These are phyloP conservation scores for Trichothecium roseum DNA, from an alignment of 2,329 filamentous ascomycete genomes.

Conservation along the genomic window DNA sequence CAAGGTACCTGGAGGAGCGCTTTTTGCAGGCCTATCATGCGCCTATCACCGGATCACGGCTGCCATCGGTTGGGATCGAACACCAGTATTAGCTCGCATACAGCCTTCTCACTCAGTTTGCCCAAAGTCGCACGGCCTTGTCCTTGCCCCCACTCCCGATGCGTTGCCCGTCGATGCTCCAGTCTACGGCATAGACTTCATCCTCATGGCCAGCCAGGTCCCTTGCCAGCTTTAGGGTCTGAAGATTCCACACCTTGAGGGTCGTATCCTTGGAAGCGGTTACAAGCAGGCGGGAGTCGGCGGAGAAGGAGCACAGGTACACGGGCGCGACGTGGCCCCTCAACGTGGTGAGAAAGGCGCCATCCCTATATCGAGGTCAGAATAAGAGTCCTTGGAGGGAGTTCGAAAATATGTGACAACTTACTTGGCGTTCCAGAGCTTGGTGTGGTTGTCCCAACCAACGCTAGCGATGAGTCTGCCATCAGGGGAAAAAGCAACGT, in stretches of 20 bases:
- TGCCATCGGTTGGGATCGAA: too few relatives aligned
- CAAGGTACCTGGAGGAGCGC: too few relatives aligned
- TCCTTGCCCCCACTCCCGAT: conserved; percentile 92
- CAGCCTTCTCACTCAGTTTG: conserved; percentile 33
- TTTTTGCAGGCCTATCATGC: too few relatives aligned
- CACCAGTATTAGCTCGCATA: background rate
- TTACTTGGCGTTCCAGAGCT: conserved; percentile 75
- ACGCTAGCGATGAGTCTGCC: conserved; percentile 78
- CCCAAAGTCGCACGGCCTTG: conserved; percentile 62
- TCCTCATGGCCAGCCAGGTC: conserved; percentile 87
- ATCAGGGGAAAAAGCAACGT: conserved; percentile 89
- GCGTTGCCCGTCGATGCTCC: conserved; percentile 81
- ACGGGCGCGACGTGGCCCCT: conserved; percentile 83
- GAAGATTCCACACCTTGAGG: conserved; percentile 88
- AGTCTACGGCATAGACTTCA: conserved; percentile 90
- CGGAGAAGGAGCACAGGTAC: conserved; percentile 86
- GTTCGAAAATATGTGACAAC: conserved; percentile 21
- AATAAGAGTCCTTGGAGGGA: background rate
- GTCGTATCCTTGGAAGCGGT: conserved; percentile 88
- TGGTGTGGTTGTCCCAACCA: conserved; percentile 90
- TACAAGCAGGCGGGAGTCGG: conserved; percentile 81
- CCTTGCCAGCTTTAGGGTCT: conserved; percentile 65
- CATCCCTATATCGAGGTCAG: conserved; percentile 33
- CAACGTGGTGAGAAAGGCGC: conserved; percentile 76
- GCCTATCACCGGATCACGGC: too few relatives aligned